Evolutionary conservation across 2,329 filamentous ascomycete species (phyloP), one percentile per base, ranked within the genome.

Genomic region (Pseudocercospora eumusae): DNA sequence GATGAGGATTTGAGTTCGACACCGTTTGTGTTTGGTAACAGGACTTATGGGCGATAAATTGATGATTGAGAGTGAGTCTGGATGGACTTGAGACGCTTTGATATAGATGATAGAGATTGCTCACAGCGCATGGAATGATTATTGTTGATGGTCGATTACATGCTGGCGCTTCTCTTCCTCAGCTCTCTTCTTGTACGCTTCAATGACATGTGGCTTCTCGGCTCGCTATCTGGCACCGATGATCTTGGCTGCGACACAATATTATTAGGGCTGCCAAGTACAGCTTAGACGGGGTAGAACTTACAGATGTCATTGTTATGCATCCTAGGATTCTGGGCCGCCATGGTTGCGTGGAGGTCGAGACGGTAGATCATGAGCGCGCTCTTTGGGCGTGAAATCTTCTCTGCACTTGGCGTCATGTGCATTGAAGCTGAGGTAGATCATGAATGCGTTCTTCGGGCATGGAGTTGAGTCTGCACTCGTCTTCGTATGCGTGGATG

Each of bases 311-410:
- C 64, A 58, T 66, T 66, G 63, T 57, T 55, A 59, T 62, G 60
- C 56, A 64, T 62, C 31, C 53, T 50, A 57, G 56, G 60, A 27
- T 60, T 61, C 56, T 36, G 31, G 50, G 56, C 59, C 53, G 56
- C 56, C 47, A 64, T 45, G 23, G 31, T 56, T 52, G 57, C 49
- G 57, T 66, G 59, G 36, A 52, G 54, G 33, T 62, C 56, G 62
- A 59, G 49, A 50, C 54, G 64, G 44, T 63, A 66, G 61, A 66
- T 63, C 64, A 66, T 57, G 64, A 66, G 64, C 57, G 64, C 59
- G 54, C 59, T 62, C 64, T 58, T 62, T 42, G 56, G 58, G 42
- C 61, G 55, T 53, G 62, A 31, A 47, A 60, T 56, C 64, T 63
- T 63, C 64, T 57, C 57, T 23, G 27, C 57, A 42, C 44, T 60